Evolutionary conservation across 176 grass and related monocot species (phyloP), one percentile per base, ranked within the genome.

Genomic region (Cenchrus purpureus): DNA sequence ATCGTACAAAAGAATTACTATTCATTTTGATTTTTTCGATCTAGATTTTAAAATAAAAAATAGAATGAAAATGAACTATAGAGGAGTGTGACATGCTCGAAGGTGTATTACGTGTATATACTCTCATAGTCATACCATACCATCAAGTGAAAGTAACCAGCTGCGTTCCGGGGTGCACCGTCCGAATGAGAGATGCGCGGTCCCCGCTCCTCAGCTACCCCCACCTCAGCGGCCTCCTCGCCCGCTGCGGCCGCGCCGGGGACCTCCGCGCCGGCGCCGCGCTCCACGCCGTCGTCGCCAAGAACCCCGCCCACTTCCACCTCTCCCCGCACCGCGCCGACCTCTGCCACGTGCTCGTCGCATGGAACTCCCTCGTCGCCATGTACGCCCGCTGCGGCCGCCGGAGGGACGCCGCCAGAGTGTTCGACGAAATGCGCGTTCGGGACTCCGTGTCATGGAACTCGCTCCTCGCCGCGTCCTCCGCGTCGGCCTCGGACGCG

Each of bases 391-490:
- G 78, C 71, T 98, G 92, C 76, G 82, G 87, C 66, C 75, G 65
- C 58, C 50, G 87, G 17, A 19, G 56, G 5, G 89, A 74, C 74
- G 95, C 95, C 31, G 14, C 58, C 51, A 84, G 78, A 79, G 76
- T 85, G 87, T 98, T 98, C 79, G 95, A 95, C 67, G 78, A 86
- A 95, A 98, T 93, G 95, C 82, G 28, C 78, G 16, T 82, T 3
- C 94, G 85, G 82, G 95, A 98, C 71, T 88, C 95, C 48, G 22
- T 93, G 45, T 98, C 95, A 73, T 98, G 92, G 91, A 98, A 98
- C 75, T 95, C 95, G 8, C 79, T 98, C 81, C 83, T 98, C 60
- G 31, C 86, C 40, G 71, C 87, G 22, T 42, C 89, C 34, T 66
- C 83, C 31, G 77, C 80, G 12, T 84, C 77, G 5, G 51, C 74